Conservation (phyloP, 495 filamentous ascomycete species). For the Collariella sp. region DNA sequence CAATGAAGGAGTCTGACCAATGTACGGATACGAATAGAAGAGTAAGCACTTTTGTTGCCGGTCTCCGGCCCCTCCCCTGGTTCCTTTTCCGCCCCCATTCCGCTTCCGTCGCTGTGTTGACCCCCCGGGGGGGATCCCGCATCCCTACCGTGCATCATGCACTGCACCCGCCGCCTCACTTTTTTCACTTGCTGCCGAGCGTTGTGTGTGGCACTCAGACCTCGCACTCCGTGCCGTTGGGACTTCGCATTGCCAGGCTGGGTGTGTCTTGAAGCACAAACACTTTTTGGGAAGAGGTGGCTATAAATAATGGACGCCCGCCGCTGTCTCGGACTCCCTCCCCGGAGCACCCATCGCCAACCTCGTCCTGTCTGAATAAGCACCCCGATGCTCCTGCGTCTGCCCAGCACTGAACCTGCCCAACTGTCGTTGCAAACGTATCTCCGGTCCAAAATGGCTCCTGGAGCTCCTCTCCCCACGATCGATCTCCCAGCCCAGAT, state of each 20-base stretch:
- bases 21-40: neutral
- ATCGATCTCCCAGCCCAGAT: conserved; percentile 16
- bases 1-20: neutral
- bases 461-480: conserved; percentile 2
- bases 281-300: neutral
- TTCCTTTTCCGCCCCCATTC: neutral
- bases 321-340: neutral
- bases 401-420: neutral
- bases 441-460: conserved; percentile 10
- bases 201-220: neutral
- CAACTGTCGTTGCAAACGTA: neutral
- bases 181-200: neutral
- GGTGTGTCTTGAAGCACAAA: neutral
- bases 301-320: conserved; percentile 2
- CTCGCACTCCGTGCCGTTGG: neutral
- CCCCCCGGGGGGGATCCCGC: neutral
- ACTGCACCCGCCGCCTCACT: neutral
- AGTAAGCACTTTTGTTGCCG: neutral
- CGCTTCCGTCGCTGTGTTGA: neutral
- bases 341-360: neutral
- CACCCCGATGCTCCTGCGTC: conserved; percentile 14
- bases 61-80: neutral
- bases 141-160: neutral
- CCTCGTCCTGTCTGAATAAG: neutral
- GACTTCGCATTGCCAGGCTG: neutral